Evolutionary conservation across 331 rosid genomes (phyloP).

Genomic region (Acacia concinna): DNA sequence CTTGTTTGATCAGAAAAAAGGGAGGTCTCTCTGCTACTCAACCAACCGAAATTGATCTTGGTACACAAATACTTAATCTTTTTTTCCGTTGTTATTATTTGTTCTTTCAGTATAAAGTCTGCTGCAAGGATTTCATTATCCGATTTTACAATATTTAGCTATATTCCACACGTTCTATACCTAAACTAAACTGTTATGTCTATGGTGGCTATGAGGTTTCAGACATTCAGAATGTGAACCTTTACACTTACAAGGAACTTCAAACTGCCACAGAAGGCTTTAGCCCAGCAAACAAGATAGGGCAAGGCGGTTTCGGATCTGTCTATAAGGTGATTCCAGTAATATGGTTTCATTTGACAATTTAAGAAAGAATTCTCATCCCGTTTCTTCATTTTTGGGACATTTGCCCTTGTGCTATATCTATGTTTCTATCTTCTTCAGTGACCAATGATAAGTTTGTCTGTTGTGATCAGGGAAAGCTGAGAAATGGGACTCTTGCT

Average conservation of each 20-base stretch:
- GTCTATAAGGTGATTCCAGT: slow-evolving; percentile 71
- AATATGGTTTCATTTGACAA: slow-evolving; percentile 3
- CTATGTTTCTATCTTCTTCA: slow-evolving; percentile 19
- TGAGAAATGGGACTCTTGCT: slow-evolving; percentile 56
- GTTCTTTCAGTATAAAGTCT: background rate
- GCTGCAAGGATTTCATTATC: background rate
- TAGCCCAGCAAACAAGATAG: slow-evolving; percentile 56
- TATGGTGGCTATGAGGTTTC: slow-evolving; percentile 41
- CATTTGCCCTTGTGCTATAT: background rate
- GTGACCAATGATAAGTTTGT: slow-evolving; percentile 22
- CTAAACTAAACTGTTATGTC: background rate
- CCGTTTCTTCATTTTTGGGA: slow-evolving; percentile 7
- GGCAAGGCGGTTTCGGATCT: slow-evolving; percentile 84
- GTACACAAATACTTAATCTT: slow-evolving; percentile 35
- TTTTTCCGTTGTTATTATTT: background rate
- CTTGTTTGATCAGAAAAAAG: slow-evolving; percentile 38
- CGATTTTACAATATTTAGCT: background rate
- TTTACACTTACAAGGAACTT: slow-evolving; percentile 61
- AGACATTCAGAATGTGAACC: slow-evolving; percentile 46
- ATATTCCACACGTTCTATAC: slow-evolving; percentile 5
- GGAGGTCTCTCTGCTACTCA: slow-evolving; percentile 32
- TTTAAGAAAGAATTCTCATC: slow-evolving; percentile 18
- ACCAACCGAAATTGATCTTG: slow-evolving; percentile 42
- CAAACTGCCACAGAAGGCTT: slow-evolving; percentile 58
- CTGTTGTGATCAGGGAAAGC: slow-evolving; percentile 49